Evolutionary conservation across 257 asterid species (phyloP), one percentile per base, ranked within the genome.

Genomic region (Asclepias syriaca): DNA sequence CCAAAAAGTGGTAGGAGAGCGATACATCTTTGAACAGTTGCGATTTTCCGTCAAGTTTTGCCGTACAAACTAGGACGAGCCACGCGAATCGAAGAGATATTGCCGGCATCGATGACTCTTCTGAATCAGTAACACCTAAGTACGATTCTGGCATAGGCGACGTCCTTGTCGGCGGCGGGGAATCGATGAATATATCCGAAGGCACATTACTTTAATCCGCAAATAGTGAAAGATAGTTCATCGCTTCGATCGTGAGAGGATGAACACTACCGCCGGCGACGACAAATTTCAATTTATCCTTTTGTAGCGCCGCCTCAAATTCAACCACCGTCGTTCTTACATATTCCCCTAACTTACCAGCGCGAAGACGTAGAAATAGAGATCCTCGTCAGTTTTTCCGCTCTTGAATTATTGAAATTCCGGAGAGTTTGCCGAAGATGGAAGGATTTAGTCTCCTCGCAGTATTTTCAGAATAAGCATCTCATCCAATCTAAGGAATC

Each of bases 231-330:
- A 91, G 84, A 59, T 85, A 86, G n/a, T 85, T 72, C 96, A 87
- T 88, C 2, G 85, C 83, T 12, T 89, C 89, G 48, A 76, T 43
- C 0, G 97, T 88, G 43, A 91, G 81, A 3, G 69, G 51, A 75
- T 91, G 98, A 67, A 82, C 77, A 6, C 94, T 91, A 37, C 84
- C 95, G 53, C 97, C 96, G 66, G 90, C 80, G 1, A 80, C 86
- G 2, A 80, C 63, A 2, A 88, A 78, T 61, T 89, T 93, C 1
- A 91, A 83, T 1, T 82, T 73, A 4, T 93, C 90, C 77, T 90
- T 90, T 19, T 71, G 88, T 8, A 89, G 70, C 16, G 72, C 77
- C 29, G 85, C 50, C 51, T 90, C 96, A 75, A 90, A 90, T n/a
- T 86, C 96, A 3, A 63, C 32, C 8, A 93, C 16, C 0, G 84